Base-by-base conservation (phyloP, 306 rosid genomes). In the Quercus engelmannii region DNA sequence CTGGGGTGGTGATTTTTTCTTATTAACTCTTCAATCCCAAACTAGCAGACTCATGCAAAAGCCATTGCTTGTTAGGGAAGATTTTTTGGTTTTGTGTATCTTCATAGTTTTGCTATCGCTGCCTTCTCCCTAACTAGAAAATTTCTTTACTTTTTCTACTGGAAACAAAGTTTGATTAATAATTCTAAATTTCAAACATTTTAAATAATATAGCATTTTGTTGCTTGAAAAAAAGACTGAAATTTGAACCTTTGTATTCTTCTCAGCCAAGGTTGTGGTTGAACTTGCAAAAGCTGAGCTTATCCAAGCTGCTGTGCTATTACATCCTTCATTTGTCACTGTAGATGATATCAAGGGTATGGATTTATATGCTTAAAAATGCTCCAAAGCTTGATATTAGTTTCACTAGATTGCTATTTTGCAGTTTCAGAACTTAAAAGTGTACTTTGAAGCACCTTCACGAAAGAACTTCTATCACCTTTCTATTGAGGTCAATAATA, bases 181-280 rank as follows among this genome's bases (percentile, higher is more conserved):
- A 26, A 12, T 63, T 28, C 46, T 41, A 8, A 41, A 41, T 41
- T 8, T 41, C 69, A 26, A 63, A 6, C 15, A 14, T 18, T 26
- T 26, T 33, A 63, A 28, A 28, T 28, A 9, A 23, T 28, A 28
- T 5, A 63, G 1, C 69, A 31, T 26, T 65, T 25, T 25, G 46
- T 19, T 43, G 21, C 13, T 21, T 64, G n/a, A 43, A n/a, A 43
- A 26, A 3, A 3, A 14, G 63, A 9, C 9, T 68, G 23, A 54
- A 65, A 38, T 70, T 51, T 59, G 28, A 21, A 14, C 6, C 52
- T 6, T 21, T 0, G 19, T 23, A 55, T 52, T 62, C 55, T 76
- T 30, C 61, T 69, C 85, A 92, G 97, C 87, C 59, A 94, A 91
- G 93, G 94, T 85, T 74, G 97, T 82, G 68, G 87, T 83, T 88